Evolutionary conservation across 305 asterid species (phyloP).

Genomic region (Solanum hybrid): DNA sequence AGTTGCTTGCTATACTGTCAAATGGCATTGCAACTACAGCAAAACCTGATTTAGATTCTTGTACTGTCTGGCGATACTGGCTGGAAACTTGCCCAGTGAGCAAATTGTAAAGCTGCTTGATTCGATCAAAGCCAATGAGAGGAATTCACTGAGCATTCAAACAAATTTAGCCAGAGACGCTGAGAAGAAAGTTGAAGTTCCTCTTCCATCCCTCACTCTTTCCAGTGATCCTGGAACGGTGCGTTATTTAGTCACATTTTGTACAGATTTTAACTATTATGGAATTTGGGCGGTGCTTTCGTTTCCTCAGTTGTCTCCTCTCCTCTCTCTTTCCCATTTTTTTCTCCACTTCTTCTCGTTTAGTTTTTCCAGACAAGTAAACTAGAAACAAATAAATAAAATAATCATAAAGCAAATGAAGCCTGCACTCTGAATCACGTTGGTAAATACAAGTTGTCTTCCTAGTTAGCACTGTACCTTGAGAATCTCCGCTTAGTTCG

Average conservation of each 20-base stretch:
- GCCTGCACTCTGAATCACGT: not conserved
- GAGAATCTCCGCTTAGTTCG: not conserved
- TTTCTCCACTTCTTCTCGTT: not conserved
- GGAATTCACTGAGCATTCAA: slow-evolving; percentile 29
- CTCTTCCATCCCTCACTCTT: slow-evolving; percentile 97
- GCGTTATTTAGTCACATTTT: slow-evolving; percentile 68
- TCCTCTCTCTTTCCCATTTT: not conserved
- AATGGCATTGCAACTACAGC: slow-evolving; percentile 26
- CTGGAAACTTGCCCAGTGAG: slow-evolving; percentile 52
- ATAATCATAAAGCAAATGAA: not conserved
- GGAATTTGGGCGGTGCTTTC: not conserved
- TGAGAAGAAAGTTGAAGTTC: slow-evolving; percentile 63
- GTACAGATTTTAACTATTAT: slow-evolving; percentile 28
- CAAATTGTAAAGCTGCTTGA: slow-evolving; percentile 77
- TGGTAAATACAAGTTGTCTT: not conserved
- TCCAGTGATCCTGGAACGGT: slow-evolving; percentile 83
- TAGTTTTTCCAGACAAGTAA: slow-evolving; percentile 32
- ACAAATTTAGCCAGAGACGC: slow-evolving; percentile 33
- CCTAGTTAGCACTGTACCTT: not conserved
- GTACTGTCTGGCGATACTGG: too few relatives aligned
- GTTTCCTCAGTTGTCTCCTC: not conserved
- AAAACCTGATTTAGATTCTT: slow-evolving; percentile 78
- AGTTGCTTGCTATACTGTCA: slow-evolving; percentile 60
- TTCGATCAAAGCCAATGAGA: slow-evolving; percentile 63
- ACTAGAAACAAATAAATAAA: not conserved